Base-by-base conservation (phyloP, 75 land plant genomes). In the Selaginella moellendorffii region DNA sequence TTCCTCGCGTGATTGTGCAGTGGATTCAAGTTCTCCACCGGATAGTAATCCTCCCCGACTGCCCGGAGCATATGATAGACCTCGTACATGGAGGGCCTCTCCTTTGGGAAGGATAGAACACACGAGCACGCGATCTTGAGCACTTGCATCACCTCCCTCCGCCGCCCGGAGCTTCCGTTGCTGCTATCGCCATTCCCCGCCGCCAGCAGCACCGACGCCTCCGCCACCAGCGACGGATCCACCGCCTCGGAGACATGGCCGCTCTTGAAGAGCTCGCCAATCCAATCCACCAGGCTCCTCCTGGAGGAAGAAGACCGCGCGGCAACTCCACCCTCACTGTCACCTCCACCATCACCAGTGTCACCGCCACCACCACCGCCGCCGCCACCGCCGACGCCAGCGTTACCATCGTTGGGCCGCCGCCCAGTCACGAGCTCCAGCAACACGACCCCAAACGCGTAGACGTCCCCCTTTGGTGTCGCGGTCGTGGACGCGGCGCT, bases 401-500 rank as follows among this genome's bases (percentile, higher is more conserved):
- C n/a, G n/a, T n/a, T 8, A 31, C 85, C 83, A 27, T 81, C 74
- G 2, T 79, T 84, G 0, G 99, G 82, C 36, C 29, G 75, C 63
- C 85, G 83, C n/a, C 84, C 75, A 2, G 99, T 95, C 0, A 90
- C 77, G 56, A 95, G 65, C 75, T 95, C 99, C 1, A 95, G 83
- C 14, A 95, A 77, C 14, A 95, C 97, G 0, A 75, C 76, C 2
- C 99, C 99, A 73, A 95, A 89, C 68, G 90, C 85, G 70, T 81
- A 95, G 0, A 95, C 97, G 71, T 95, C 99, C 0, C 99, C 99
- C 58, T 86, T 81, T 24, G 84, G 77, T 63, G 97, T 95, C 28
- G 99, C 91, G n/a, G n/a, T n/a, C n/a, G n/a, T n/a, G n/a, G n/a
- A n/a, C n/a, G n/a, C n/a, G n/a, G n/a, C n/a, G n/a, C n/a, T n/a